Evolutionary conservation across 1,139 yeast genomes (phyloP), one percentile per base, ranked within the genome.

Genomic region (Scheffersomyces titani): DNA sequence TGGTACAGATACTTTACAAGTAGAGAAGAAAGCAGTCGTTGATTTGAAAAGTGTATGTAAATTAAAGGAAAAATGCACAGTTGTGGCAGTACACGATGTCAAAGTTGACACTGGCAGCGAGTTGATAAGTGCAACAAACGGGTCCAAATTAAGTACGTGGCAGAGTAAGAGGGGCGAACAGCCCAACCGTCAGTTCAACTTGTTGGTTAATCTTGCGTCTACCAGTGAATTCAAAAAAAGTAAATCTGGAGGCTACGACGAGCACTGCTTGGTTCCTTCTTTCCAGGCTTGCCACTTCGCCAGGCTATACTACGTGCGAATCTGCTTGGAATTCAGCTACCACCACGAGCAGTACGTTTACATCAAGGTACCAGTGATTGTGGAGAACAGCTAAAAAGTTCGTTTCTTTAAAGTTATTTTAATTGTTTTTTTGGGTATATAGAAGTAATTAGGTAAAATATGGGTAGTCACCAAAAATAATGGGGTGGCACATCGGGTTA

Each of bases 221-320:
- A 46, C 49, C 18, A 46, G 49, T n/a, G 49, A 46, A 22, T 6
- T 46, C 19, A 46, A 19, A 19, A 46, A 22, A 19, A 46, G 49
- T 22, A 46, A 64, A 66, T 49, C 59, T 62, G 48, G 70, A 65
- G 51, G 57, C 59, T 1, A 54, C 66, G 47, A 55, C 46, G 13
- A 56, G 62, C 16, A 57, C 16, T 46, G 49, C 11, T 50, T 61
- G 47, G 62, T 62, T 47, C 65, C 65, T 16, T 57, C 61, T 24
- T 61, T 62, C 55, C 63, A 62, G 52, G 55, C 56, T 13, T 62
- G 65, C 46, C 54, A 52, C 47, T 21, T 56, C n/a, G 58, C 62
- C 7, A 55, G 63, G 18, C 51, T 59, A 56, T 61, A 61, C 53
- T 61, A 61, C 47, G 48, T 62, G 19, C 55, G 57, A 9, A 20